A percentile compares a stretch with the other conserved stretches of the same genome.
These are phyloP conservation scores for Penicillium sp. DNA, from an alignment of 2,329 filamentous ascomycete species.

Conservation along the genomic window DNA sequence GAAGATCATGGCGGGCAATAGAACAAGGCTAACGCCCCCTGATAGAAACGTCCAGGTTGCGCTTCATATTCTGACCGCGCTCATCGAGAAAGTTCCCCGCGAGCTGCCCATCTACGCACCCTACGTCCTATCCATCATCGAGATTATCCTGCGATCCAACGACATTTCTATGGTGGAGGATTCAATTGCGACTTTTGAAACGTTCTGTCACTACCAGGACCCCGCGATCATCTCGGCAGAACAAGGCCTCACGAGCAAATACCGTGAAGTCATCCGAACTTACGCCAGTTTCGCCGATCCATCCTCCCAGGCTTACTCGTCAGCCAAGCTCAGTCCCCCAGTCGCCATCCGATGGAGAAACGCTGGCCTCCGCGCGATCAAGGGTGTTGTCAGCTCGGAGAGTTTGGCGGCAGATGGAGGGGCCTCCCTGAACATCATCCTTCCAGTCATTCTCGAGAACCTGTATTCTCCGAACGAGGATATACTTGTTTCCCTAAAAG, in stretches of 20 bases:
- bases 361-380: slow-evolving; percentile 74
- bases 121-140: slow-evolving; percentile 81
- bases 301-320: slow-evolving; percentile 47
- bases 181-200: slow-evolving; percentile 80
- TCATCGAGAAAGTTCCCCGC: slow-evolving; percentile 90
- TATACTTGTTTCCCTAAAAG: slow-evolving; percentile 67
- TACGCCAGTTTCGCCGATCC: slow-evolving; percentile 81
- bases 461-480: slow-evolving; percentile 66
- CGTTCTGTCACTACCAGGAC: slow-evolving; percentile 87
- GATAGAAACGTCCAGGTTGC: slow-evolving; percentile 88
- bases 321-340: slow-evolving; percentile 65
- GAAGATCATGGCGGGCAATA: too few relatives aligned
- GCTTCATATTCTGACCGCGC: slow-evolving; percentile 83
- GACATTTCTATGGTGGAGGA: slow-evolving; percentile 94
- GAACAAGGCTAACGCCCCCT: slow-evolving; percentile 10
- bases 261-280: slow-evolving; percentile 75
- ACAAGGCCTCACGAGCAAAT: slow-evolving; percentile 77
- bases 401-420: slow-evolving; percentile 73
- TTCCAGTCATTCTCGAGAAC: slow-evolving; percentile 86
- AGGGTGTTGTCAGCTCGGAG: slow-evolving; percentile 77
- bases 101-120: slow-evolving; percentile 87
- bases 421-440: slow-evolving; percentile 73
- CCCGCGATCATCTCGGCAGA: slow-evolving; percentile 82
- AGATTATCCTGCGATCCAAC: slow-evolving; percentile 77
- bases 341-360: slow-evolving; percentile 77